Evolutionary conservation across 805 yeast genomes (phyloP), one percentile per base, ranked within the genome.

Genomic region (Blastobotrys robertii): DNA sequence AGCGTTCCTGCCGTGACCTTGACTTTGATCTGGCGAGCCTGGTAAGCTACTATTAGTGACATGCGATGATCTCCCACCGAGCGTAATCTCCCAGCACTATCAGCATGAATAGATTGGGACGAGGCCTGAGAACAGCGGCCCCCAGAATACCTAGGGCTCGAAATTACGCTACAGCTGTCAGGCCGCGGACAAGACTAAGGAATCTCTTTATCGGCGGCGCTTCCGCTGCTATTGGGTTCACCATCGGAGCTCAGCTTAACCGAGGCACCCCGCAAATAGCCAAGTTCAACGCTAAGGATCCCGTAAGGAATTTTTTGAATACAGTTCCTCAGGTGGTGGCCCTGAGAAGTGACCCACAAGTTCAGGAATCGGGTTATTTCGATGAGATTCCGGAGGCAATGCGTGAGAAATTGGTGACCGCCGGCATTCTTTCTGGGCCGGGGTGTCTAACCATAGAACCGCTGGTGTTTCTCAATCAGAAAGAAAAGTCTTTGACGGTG

Each of bases 401-500:
- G 16, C 46, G 47, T 15, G 44, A 50, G 22, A 34, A 46, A 28
- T 38, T 51, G 51, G 48, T 60, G 33, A 44, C 82, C 0, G 75
- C 78, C 40, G 94, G 94, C 0, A 60, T 84, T 7, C 63, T 86
- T 40, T 76, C 74, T 50, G 88, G 94, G 0, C 74, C 76, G 2
- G 71, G 76, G 12, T 73, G 77, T 47, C 64, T 84, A 48, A 84
- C 81, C 44, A 74, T 84, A 19, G 94, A 85, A 53, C 95, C 95
- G 0, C 60, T 84, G 13, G 69, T 80, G 9, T 80, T 83, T 55
- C 53, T 68, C 35, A 69, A 82, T 51, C 60, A 61, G 13, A 55
- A 66, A 25, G 65, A 67, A 1, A 76, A 77, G 1, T 74, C 74
- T 49, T 54, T 82, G 45, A 71, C 72, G 3, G 74, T 79, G 1